These are phyloP conservation scores for Afroboletus lepidellus DNA, from an alignment of 1,284 basidiomycete species.

Conservation along the genomic window DNA sequence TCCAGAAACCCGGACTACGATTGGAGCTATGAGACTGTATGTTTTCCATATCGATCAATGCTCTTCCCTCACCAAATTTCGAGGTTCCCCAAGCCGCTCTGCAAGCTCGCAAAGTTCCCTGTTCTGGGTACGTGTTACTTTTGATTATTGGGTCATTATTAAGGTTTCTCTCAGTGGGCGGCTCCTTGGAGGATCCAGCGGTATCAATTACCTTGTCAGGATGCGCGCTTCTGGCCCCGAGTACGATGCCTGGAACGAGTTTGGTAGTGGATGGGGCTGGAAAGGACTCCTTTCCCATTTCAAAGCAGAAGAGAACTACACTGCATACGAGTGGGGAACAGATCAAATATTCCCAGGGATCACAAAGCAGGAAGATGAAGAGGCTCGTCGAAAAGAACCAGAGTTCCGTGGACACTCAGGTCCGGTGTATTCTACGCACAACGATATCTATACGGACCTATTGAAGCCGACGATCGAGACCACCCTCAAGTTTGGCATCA, in stretches of 20 bases:
- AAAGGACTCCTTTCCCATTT: slow-evolving; percentile 17
- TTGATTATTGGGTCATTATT: background rate
- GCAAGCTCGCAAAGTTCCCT: background rate
- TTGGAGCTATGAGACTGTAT: slow-evolving; percentile 19
- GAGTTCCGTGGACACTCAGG: slow-evolving; percentile 16
- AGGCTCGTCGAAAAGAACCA: slow-evolving; percentile 13
- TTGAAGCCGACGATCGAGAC: slow-evolving; percentile 18
- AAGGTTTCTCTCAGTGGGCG: slow-evolving; percentile 14
- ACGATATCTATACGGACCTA: slow-evolving; percentile 18
- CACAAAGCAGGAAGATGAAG: slow-evolving; percentile 12
- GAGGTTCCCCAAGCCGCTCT: slow-evolving; percentile 20
- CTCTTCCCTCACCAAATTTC: background rate
- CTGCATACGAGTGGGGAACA: slow-evolving; percentile 12
- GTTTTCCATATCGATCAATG: background rate
- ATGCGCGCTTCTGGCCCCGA: slow-evolving; percentile 22
- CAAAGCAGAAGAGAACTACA: slow-evolving; percentile 16
- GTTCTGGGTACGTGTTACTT: slow-evolving; percentile 8
- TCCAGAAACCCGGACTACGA: slow-evolving; percentile 14
- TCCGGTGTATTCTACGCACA: slow-evolving; percentile 17
- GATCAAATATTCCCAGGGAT: slow-evolving; percentile 23
- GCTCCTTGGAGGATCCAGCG: slow-evolving; percentile 23
- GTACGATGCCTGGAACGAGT: slow-evolving; percentile 21
- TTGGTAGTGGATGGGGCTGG: slow-evolving; percentile 21
- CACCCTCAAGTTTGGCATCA: slow-evolving; percentile 10
- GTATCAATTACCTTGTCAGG: slow-evolving; percentile 18